These are phyloP conservation scores for Ogataea hybrid DNA, from an alignment of 1,139 yeast genomes.

Conservation along the genomic window DNA sequence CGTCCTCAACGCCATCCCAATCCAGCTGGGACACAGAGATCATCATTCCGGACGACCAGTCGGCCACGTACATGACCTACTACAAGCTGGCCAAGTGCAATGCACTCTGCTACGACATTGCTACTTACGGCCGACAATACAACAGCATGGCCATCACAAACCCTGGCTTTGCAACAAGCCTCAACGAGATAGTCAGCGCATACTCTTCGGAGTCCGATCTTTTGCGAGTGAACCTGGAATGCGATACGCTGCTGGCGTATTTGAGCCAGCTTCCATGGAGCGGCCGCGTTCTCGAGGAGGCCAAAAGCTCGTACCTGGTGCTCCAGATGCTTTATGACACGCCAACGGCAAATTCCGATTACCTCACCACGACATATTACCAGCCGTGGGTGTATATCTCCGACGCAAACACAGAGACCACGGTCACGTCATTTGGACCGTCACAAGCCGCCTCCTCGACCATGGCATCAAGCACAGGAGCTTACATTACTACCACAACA, in stretches of 20 bases:
- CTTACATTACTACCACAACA: constrained; percentile 6
- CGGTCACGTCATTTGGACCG: background rate
- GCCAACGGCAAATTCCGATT: constrained; percentile 1
- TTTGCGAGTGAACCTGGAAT: constrained; percentile 4
- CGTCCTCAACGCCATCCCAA: background rate
- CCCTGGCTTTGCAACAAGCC: constrained; percentile 4
- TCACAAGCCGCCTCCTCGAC: constrained; percentile 1
- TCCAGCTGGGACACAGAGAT: constrained; percentile 10
- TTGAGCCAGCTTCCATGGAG: constrained; percentile 8
- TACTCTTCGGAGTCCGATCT: constrained; percentile 6
- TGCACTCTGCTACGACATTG: constrained; percentile 9
- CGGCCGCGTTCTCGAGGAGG: constrained; percentile 8
- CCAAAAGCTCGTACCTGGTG: constrained; percentile 8
- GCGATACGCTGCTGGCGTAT: constrained; percentile 7
- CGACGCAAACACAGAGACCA: background rate
- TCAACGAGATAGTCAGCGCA: constrained; percentile 3
- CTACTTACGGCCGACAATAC: constrained; percentile 9
- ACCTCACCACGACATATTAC: constrained; percentile 8
- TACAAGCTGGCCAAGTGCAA: constrained; percentile 12
- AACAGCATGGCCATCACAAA: constrained; percentile 8
- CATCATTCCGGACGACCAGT: constrained; percentile 5
- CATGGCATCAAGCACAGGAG: constrained; percentile 2
- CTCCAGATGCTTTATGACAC: constrained; percentile 5
- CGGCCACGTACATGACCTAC: constrained; percentile 1
- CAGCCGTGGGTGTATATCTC: constrained; percentile 9